Evolutionary conservation across 495 filamentous ascomycete species (phyloP).

Genomic region (Amniculicola lignicola): DNA sequence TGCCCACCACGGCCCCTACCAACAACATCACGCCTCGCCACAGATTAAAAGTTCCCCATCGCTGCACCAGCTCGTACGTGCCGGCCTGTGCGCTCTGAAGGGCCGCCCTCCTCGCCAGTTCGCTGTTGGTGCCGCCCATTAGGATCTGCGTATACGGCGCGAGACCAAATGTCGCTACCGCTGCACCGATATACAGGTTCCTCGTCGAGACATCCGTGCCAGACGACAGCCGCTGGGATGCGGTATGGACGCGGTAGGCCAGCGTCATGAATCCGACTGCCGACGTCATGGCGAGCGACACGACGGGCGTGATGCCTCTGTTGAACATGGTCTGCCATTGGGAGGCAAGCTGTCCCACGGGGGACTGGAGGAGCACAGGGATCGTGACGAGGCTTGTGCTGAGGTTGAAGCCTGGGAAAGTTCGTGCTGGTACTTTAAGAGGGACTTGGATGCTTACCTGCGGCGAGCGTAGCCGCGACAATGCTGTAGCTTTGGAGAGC

Average conservation of each 20-base stretch:
- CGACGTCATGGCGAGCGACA: slow-evolving; percentile 7
- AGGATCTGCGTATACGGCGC: slow-evolving; percentile 17
- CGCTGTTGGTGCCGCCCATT: slow-evolving; percentile 4
- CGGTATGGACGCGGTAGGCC: background rate
- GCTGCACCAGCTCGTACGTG: slow-evolving; percentile 10
- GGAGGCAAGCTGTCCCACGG: background rate
- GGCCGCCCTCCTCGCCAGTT: slow-evolving; percentile 5
- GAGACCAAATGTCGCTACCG: slow-evolving; percentile 3
- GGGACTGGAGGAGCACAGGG: slow-evolving; percentile 2
- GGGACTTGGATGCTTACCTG: background rate
- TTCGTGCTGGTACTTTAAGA: background rate
- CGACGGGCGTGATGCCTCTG: slow-evolving; percentile 10
- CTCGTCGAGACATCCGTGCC: background rate
- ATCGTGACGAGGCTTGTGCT: slow-evolving; percentile 13
- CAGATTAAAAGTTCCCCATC: slow-evolving; percentile 14
- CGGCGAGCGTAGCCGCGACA: slow-evolving; percentile 6
- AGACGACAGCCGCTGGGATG: background rate
- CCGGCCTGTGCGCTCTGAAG: background rate
- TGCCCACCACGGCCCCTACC: slow-evolving; percentile 2
- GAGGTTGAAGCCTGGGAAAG: slow-evolving; percentile 4
- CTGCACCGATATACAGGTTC: slow-evolving; percentile 14
- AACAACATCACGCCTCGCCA: slow-evolving; percentile 4
- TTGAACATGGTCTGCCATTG: slow-evolving; percentile 14
- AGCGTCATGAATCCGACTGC: slow-evolving; percentile 11
- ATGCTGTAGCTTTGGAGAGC: slow-evolving; percentile 21